A percentile compares a stretch with the other conserved stretches of the same genome.
Conservation (phyloP, 352 stramenopile genomes). For the Thraustochytrium striatum region DNA sequence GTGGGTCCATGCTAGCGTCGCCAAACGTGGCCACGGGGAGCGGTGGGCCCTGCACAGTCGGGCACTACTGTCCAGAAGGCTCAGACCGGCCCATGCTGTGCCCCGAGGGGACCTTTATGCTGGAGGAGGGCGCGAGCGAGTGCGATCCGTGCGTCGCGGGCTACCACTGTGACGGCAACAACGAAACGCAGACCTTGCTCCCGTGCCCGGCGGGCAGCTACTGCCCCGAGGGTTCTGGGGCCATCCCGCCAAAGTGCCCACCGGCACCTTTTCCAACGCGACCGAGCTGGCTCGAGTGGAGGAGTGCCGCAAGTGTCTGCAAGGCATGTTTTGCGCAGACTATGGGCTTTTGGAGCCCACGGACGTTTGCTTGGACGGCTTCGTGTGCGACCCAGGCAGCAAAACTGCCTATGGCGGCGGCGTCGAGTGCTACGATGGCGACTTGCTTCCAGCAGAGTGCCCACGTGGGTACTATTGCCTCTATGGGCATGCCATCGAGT, state of each 20-base stretch:
- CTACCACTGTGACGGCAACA: constrained; percentile 48
- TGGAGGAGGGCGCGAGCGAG: not conserved
- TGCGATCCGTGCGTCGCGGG: constrained; percentile 49
- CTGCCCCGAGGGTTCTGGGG: constrained; percentile 62
- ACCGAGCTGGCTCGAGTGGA: constrained; percentile 56
- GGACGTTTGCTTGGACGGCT: constrained; percentile 63
- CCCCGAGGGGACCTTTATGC: constrained; percentile 25
- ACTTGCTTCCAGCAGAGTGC: constrained; percentile 49
- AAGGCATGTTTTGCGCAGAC: constrained; percentile 55
- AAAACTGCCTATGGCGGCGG: constrained; percentile 57
- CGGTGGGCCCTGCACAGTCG: constrained; percentile 53
- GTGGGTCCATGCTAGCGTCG: constrained; percentile 51
- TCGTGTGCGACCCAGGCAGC: constrained; percentile 65
- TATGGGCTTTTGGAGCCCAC: constrained; percentile 57
- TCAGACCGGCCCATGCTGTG: constrained; percentile 55
- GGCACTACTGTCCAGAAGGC: constrained; percentile 57
- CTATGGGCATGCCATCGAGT: constrained; percentile 36
- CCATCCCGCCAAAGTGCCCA: constrained; percentile 55
- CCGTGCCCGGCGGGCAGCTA: constrained; percentile 69
- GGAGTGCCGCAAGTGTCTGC: constrained; percentile 73
- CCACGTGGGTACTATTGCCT: constrained; percentile 53
- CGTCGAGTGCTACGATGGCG: constrained; percentile 21
- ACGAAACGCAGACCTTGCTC: constrained; percentile 34
- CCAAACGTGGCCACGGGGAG: not conserved
- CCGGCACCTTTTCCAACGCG: constrained; percentile 69